phyloP scores from a whole-genome alignment of 495 filamentous ascomycete genomes.

The Xylaria curta region DNA sequence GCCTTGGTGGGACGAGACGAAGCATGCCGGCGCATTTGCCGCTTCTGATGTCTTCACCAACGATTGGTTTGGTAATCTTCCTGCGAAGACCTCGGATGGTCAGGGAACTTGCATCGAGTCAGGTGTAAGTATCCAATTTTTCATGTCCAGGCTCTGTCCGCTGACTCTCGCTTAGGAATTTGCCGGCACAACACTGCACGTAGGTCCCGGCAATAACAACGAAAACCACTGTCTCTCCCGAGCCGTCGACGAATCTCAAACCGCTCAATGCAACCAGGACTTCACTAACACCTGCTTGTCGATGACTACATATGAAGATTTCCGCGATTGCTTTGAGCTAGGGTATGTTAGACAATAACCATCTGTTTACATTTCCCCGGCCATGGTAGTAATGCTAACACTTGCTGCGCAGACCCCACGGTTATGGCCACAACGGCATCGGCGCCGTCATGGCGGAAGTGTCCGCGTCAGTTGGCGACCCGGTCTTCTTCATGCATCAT shows the following conservation, averaged over 20 bases:
- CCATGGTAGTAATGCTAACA: slow-evolving; percentile 25
- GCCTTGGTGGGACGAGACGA: slow-evolving; percentile 53
- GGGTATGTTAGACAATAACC: slow-evolving; percentile 31
- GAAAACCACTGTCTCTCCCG: slow-evolving; percentile 42
- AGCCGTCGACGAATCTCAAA: slow-evolving; percentile 40
- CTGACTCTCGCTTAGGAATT: slow-evolving; percentile 39
- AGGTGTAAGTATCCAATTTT: slow-evolving; percentile 33
- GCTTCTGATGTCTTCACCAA: slow-evolving; percentile 44
- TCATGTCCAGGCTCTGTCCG: background rate
- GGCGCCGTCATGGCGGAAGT: slow-evolving; percentile 47
- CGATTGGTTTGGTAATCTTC: slow-evolving; percentile 39
- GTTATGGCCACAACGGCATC: slow-evolving; percentile 43
- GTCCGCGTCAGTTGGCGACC: slow-evolving; percentile 46
- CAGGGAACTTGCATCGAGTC: slow-evolving; percentile 41
- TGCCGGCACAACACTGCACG: slow-evolving; percentile 42
- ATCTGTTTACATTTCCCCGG: background rate
- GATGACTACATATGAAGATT: slow-evolving; percentile 36
- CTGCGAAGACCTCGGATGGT: slow-evolving; percentile 38
- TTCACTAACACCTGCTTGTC: slow-evolving; percentile 42
- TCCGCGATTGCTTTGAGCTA: slow-evolving; percentile 41
- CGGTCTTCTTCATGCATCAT: slow-evolving; percentile 53
- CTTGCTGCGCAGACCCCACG: slow-evolving; percentile 30
- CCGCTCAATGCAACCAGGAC: slow-evolving; percentile 33
- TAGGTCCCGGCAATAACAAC: slow-evolving; percentile 42
- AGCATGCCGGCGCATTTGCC: slow-evolving; percentile 43